phyloP scores from a whole-genome alignment of 2,329 filamentous ascomycete species.

The Ambrosiella xylebori region DNA sequence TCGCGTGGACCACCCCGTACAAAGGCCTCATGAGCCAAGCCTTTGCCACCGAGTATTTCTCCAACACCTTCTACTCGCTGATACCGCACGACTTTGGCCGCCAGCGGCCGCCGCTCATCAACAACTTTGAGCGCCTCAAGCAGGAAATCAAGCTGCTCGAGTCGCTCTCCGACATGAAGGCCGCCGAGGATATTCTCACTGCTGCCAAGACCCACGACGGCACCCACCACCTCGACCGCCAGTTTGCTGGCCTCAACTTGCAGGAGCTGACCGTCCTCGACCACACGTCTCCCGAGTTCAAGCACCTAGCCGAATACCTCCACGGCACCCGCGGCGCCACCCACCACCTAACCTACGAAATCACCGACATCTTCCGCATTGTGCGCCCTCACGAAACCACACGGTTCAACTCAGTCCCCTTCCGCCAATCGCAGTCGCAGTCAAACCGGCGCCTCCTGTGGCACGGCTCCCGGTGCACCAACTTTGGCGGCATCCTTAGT shows the following conservation, averaged over 20 bases:
- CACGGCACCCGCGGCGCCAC: conserved; percentile 46
- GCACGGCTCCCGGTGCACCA: conserved; percentile 72
- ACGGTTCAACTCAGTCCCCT: conserved; percentile 36
- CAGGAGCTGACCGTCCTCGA: conserved; percentile 60
- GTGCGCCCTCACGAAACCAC: conserved; percentile 55
- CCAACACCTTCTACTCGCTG: conserved; percentile 62
- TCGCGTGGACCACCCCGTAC: conserved; percentile 21
- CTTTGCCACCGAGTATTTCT: conserved; percentile 41
- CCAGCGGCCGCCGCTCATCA: conserved; percentile 52
- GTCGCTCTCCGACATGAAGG: conserved; percentile 70
- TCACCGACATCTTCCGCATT: conserved; percentile 69
- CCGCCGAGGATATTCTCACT: conserved; percentile 63
- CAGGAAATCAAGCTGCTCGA: conserved; percentile 65
- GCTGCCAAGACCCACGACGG: conserved; percentile 32
- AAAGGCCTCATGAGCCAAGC: too few relatives aligned
- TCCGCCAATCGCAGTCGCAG: conserved; percentile 26
- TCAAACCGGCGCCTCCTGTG: conserved; percentile 62
- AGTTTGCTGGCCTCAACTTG: conserved; percentile 54
- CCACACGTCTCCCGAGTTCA: conserved; percentile 42
- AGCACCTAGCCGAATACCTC: conserved; percentile 50
- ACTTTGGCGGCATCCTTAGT: conserved; percentile 73
- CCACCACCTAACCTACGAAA: conserved; percentile 40
- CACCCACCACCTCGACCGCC: conserved; percentile 41
- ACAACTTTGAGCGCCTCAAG: conserved; percentile 40
- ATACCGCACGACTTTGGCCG: conserved; percentile 74